Evolutionary conservation across 202 grass and related monocot species (phyloP).

Genomic region (Musa balbisiana): DNA sequence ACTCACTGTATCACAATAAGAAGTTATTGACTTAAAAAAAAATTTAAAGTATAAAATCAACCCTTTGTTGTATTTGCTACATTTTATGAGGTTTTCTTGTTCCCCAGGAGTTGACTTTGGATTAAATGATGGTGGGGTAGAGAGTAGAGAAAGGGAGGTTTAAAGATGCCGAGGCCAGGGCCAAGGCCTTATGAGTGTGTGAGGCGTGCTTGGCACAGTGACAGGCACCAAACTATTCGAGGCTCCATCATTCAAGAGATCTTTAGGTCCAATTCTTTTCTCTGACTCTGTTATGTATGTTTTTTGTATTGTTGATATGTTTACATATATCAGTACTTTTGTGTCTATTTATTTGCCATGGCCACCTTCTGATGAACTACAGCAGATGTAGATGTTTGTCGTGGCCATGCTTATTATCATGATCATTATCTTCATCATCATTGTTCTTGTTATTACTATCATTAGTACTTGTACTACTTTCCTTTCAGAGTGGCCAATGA

Average conservation of each 20-base stretch:
- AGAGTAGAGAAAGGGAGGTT: neutral
- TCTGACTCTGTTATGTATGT: neutral
- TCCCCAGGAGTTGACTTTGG: neutral
- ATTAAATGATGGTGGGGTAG: neutral
- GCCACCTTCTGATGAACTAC: neutral
- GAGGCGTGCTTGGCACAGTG: constrained; percentile 44
- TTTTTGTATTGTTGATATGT: neutral
- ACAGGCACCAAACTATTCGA: constrained; percentile 38
- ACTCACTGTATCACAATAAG: too few species aligned
- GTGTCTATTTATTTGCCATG: neutral
- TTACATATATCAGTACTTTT: neutral
- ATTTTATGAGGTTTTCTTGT: neutral
- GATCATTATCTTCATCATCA: too few species aligned
- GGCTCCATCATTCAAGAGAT: constrained; percentile 41
- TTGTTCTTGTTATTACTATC: constrained; percentile 7
- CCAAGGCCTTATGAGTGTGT: constrained; percentile 51
- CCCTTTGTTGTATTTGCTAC: too few species aligned
- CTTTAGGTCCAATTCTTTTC: constrained; percentile 20
- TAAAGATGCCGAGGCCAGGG: constrained; percentile 41
- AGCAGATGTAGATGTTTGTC: neutral
- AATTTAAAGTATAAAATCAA: too few species aligned
- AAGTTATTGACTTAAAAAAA: too few species aligned
- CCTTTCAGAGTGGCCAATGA: constrained; percentile 29
- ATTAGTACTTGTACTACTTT: neutral
- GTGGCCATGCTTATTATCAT: neutral